Evolutionary conservation across 2,329 filamentous ascomycete species (phyloP), one percentile per base, ranked within the genome.

Genomic region (Hypoxylon sp.): DNA sequence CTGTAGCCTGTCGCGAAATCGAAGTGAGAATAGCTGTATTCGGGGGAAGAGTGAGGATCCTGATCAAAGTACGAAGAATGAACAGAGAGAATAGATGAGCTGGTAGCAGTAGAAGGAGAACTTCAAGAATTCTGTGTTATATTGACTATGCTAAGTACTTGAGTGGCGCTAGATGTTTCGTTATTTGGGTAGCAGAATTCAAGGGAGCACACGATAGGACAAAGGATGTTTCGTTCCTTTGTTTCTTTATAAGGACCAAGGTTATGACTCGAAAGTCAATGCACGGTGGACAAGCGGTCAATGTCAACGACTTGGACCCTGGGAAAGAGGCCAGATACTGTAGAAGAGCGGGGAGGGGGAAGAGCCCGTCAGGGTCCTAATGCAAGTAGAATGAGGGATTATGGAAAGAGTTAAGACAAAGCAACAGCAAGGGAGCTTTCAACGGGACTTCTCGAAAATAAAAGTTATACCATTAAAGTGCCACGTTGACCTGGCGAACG

Each of bases 71-170:
- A 62, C 42, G 42, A 58, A 57, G 46, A 26, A 57, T 63, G 55
- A 55, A 66, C 53, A 65, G 37, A 69, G 51, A 52, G 63, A 63
- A 31, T 31, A 9, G 63, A 57, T 59, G 46, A 69, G 59, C 35
- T 51, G 54, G 52, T 60, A 31, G 54, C 50, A 35, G 57, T 64
- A 65, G 73, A 73, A 66, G 63, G 74, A 71, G 50, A 73, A 72
- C 63, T 72, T 71, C 71, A 70, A 72, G 67, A 77, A 76, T 67
- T 73, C 62, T 77, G 80, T 85, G 79, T 81, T 84, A 78, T 84
- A 83, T 85, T 85, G 79, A 82, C 81, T 85, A 84, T 80, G 80
- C 82, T 84, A 81, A 81, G 77, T 83, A 84, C 78, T 80, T 80
- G 76, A 78, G 66, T 66, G 71, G 65, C 67, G 70, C 62, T 67